Percentiles rank a stretch among this genome's conserved stretches.
phyloP scores from a whole-genome alignment of 2,329 filamentous ascomycete genomes.

The Aspergillus ustus region DNA sequence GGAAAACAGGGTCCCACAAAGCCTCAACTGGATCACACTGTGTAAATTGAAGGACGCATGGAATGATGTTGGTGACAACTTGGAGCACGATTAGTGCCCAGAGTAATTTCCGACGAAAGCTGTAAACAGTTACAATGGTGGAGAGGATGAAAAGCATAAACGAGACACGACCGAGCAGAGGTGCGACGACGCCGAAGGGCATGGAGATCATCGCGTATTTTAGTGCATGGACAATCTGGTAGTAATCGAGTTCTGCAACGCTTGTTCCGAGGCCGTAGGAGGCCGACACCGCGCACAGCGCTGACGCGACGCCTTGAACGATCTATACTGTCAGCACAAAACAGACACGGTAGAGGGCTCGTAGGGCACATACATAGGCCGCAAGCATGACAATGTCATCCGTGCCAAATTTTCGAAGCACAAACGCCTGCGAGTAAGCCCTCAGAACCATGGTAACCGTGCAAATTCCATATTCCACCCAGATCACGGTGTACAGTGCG shows the following conservation, averaged over 20 bases:
- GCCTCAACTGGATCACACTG: not conserved
- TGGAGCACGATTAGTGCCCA: constrained; percentile 2
- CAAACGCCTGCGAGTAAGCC: constrained; percentile 3
- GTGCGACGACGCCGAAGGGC: not conserved
- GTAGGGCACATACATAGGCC: constrained; percentile 1
- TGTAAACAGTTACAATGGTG: not conserved
- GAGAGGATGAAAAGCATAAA: constrained; percentile 9
- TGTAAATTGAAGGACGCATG: constrained; percentile 5
- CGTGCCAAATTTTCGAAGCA: not conserved
- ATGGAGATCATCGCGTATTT: constrained; percentile 11
- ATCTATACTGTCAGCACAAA: not conserved
- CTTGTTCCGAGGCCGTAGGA: constrained; percentile 7
- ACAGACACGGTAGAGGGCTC: not conserved
- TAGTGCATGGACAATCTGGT: not conserved
- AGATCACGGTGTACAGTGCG: constrained; percentile 4
- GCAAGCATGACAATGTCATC: constrained; percentile 13
- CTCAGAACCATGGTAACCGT: constrained; percentile 11
- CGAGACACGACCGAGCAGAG: constrained; percentile 4
- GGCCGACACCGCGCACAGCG: not conserved
- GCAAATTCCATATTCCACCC: constrained; percentile 10
- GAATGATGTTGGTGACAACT: not conserved
- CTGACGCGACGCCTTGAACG: constrained; percentile 5
- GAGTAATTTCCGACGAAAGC: constrained; percentile 5
- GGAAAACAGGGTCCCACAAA: not conserved
- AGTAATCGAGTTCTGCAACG: not conserved